Conservation (phyloP, 768 basidiomycete species). For the Trichaptum fuscoviolaceum region DNA sequence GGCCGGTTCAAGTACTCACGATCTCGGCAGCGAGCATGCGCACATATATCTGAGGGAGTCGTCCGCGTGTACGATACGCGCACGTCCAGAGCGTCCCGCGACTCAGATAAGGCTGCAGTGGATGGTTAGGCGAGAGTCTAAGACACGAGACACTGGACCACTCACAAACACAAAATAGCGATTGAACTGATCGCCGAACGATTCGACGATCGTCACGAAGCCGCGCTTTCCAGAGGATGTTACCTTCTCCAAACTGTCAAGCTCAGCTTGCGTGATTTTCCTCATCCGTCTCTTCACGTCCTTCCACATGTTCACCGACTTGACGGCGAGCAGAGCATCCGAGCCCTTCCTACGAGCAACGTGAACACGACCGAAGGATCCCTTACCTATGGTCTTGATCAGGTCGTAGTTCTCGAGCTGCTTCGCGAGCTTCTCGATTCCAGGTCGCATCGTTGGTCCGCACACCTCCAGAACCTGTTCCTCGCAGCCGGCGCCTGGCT, state of each 20-base stretch:
- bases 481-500: too few species aligned
- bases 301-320: not conserved
- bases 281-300: not conserved
- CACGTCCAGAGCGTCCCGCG: not conserved
- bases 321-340: not conserved
- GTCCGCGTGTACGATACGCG: not conserved
- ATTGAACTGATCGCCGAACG: constrained; percentile 2
- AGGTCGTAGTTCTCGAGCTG: not conserved
- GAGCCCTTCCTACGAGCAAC: not conserved
- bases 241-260: not conserved
- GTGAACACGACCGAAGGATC: not conserved
- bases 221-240: not conserved
- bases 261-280: not conserved
- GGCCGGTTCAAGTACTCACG: not conserved
- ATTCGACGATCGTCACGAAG: not conserved
- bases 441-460: not conserved
- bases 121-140: not conserved
- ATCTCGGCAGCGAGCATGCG: not conserved
- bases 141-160: not conserved
- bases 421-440: not conserved
- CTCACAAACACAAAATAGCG: constrained; percentile 1
- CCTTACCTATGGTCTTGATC: not conserved
- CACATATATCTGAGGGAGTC: not conserved
- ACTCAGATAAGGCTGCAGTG: not conserved
- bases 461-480: not conserved